Percentiles rank a stretch among this genome's conserved stretches.
Conservation (phyloP, 176 grass and related monocot species). For the Elaeis guineensis region DNA sequence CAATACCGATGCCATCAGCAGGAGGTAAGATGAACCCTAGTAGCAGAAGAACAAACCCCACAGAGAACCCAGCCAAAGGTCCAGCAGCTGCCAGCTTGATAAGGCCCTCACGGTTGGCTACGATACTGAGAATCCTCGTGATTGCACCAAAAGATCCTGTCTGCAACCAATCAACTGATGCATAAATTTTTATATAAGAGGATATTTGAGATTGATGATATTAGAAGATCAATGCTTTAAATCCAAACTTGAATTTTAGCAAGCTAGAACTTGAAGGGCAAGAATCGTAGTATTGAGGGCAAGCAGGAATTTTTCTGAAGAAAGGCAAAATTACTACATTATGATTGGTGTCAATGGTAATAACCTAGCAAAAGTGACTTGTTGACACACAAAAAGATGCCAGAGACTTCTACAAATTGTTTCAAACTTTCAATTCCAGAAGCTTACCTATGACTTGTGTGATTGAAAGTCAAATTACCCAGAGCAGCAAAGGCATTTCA, state of each 20-base stretch:
- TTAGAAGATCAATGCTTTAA: not conserved
- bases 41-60: slow-evolving; percentile 72
- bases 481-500: too few relatives aligned
- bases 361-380: too few relatives aligned
- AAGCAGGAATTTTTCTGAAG: not conserved
- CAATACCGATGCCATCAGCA: slow-evolving; percentile 56
- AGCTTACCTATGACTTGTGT: too few relatives aligned
- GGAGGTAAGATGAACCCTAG: slow-evolving; percentile 82
- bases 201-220: not conserved
- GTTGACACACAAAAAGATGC: too few relatives aligned
- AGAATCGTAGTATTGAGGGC: too few relatives aligned
- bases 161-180: slow-evolving; percentile 33
- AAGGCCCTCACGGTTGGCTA: slow-evolving; percentile 74
- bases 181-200: not conserved
- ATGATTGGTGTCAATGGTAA: too few relatives aligned
- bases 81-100: slow-evolving; percentile 74
- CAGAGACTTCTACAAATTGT: too few relatives aligned
- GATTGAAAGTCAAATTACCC: too few relatives aligned
- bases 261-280: too few relatives aligned
- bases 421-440: too few relatives aligned
- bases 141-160: slow-evolving; percentile 97
- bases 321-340: too few relatives aligned
- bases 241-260: not conserved
- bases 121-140: slow-evolving; percentile 84
- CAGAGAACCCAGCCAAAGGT: slow-evolving; percentile 69